phyloP scores from a whole-genome alignment of 2,329 filamentous ascomycete species.

The Mycogone perniciosa region DNA sequence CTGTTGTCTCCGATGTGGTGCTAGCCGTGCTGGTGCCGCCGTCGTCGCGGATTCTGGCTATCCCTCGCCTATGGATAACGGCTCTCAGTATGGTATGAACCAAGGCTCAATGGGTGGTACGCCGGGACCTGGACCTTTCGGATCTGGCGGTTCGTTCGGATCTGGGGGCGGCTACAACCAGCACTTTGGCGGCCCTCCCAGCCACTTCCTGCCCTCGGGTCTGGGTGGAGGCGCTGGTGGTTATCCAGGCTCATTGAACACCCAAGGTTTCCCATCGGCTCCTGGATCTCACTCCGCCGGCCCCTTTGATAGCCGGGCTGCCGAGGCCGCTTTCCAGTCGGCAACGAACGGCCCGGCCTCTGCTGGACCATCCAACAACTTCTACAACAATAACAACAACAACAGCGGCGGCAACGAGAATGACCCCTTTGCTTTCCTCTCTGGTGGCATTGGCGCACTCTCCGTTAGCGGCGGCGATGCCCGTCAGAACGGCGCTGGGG shows the following conservation, averaged over 20 bases:
- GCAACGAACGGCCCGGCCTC: slow-evolving; percentile 76
- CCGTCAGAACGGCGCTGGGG: slow-evolving; percentile 55
- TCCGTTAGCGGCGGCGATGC: slow-evolving; percentile 61
- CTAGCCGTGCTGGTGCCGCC: slow-evolving; percentile 85
- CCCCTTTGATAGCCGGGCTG: slow-evolving; percentile 86
- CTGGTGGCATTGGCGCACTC: slow-evolving; percentile 63
- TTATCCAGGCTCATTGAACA: slow-evolving; percentile 76
- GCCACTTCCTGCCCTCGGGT: slow-evolving; percentile 84
- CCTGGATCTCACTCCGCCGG: slow-evolving; percentile 76
- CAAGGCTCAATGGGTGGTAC: slow-evolving; percentile 82
- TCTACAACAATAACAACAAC: slow-evolving; percentile 39
- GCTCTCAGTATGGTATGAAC: slow-evolving; percentile 77
- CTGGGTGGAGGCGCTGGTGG: slow-evolving; percentile 62
- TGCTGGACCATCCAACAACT: slow-evolving; percentile 58
- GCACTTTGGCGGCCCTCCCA: slow-evolving; percentile 81
- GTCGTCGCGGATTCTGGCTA: slow-evolving; percentile 93
- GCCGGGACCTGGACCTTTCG: slow-evolving; percentile 70
- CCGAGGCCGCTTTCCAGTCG: slow-evolving; percentile 89
- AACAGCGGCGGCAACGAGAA: slow-evolving; percentile 63
- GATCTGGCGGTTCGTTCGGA: slow-evolving; percentile 61
- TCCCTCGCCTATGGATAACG: slow-evolving; percentile 81
- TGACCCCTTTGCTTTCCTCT: slow-evolving; percentile 77
- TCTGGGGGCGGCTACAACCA: slow-evolving; percentile 61
- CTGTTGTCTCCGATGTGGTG: slow-evolving; percentile 91
- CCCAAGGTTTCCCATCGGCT: slow-evolving; percentile 65